Conservation (phyloP, 1,284 basidiomycete genomes). For the Mycena citricolor region DNA sequence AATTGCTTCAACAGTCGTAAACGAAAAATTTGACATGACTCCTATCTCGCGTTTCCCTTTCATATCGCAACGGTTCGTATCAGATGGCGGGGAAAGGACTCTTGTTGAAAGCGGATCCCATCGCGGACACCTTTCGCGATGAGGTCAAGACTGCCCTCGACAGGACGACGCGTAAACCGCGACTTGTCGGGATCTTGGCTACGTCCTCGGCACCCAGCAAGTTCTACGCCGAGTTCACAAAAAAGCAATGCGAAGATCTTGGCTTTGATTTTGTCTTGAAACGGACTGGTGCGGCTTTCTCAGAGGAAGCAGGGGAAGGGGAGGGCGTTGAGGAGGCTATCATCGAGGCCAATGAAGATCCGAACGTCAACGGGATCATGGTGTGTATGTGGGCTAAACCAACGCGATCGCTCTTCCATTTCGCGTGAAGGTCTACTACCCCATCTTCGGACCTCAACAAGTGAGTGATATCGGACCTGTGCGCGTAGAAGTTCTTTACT, state of each 20-base stretch:
- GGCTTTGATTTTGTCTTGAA: slow-evolving; percentile 87
- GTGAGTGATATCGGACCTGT: slow-evolving; percentile 39
- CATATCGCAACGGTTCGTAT: neutral
- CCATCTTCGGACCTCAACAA: slow-evolving; percentile 86
- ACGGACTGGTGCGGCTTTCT: slow-evolving; percentile 65
- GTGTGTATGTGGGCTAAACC: slow-evolving; percentile 43
- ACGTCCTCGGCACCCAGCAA: slow-evolving; percentile 86
- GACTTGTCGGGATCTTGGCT: slow-evolving; percentile 90
- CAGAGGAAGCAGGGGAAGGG: slow-evolving; percentile 49
- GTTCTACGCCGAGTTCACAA: slow-evolving; percentile 92
- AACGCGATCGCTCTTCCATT: slow-evolving; percentile 4
- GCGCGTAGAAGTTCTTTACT: slow-evolving; percentile 9
- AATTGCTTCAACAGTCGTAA: no score
- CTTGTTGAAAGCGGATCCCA: slow-evolving; percentile 71
- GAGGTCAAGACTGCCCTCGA: slow-evolving; percentile 59
- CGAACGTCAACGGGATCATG: slow-evolving; percentile 92
- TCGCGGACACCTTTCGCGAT: slow-evolving; percentile 65
- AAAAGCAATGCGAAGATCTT: slow-evolving; percentile 86
- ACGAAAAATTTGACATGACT: slow-evolving; percentile 1
- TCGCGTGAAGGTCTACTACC: slow-evolving; percentile 79
- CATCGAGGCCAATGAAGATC: slow-evolving; percentile 90
- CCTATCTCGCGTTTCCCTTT: slow-evolving; percentile 2
- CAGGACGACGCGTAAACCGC: slow-evolving; percentile 51
- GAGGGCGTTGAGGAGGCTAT: slow-evolving; percentile 91
- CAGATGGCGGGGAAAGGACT: slow-evolving; percentile 59